These are phyloP conservation scores for Aspergillus funiculosus DNA, from an alignment of 495 filamentous ascomycete genomes.

Conservation along the genomic window DNA sequence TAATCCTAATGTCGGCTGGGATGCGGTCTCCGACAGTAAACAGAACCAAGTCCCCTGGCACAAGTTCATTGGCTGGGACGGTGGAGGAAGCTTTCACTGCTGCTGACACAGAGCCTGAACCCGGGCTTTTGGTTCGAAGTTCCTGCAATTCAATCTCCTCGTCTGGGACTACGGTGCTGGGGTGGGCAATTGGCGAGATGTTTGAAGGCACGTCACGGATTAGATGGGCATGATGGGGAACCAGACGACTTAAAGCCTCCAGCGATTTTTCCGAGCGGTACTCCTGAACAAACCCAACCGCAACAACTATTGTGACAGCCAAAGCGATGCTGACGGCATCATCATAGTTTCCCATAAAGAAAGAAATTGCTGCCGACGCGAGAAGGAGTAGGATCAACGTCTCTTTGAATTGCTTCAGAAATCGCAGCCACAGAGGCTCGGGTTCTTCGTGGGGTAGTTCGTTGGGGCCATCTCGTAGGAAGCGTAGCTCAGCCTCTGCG, in stretches of 20 bases:
- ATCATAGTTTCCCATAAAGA: conserved; percentile 90
- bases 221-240: conserved; percentile 89
- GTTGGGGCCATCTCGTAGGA: conserved; percentile 80
- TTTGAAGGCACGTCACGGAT: conserved; percentile 54
- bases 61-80: conserved; percentile 77
- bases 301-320: conserved; percentile 94
- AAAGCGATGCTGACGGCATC: conserved; percentile 93
- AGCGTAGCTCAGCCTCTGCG: conserved; percentile 69
- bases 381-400: conserved; percentile 85
- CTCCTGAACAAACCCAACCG: conserved; percentile 94
- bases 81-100: conserved; percentile 70
- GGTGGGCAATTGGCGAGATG: conserved; percentile 21
- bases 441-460: conserved; percentile 91
- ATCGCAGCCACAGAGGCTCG: conserved; percentile 90
- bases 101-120: conserved; percentile 34
- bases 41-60: conserved; percentile 85
- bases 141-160: conserved; percentile 41
- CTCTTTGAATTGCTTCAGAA: conserved; percentile 94
- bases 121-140: conserved; percentile 32
- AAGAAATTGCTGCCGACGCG: conserved; percentile 79
- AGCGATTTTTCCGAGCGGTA: conserved; percentile 97
- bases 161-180: conserved; percentile 28
- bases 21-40: conserved; percentile 96
- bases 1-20: conserved; percentile 93
- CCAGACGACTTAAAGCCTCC: conserved; percentile 87